These are phyloP conservation scores for Cryphonectria nitschkei DNA, from an alignment of 2,329 filamentous ascomycete genomes.

Conservation along the genomic window DNA sequence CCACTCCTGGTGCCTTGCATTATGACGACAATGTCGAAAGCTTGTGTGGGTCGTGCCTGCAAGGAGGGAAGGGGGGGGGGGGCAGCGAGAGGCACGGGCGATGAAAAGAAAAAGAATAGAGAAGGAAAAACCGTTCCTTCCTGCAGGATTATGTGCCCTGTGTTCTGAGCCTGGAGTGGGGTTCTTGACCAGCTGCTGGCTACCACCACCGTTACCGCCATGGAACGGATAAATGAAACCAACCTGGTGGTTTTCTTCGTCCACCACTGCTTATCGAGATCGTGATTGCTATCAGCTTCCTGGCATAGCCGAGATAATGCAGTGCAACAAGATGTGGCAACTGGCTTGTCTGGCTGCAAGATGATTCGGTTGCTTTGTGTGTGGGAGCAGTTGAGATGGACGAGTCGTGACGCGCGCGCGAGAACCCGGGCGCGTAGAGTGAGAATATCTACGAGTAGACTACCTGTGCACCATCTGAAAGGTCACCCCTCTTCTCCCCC, in stretches of 20 bases:
- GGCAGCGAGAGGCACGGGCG: neutral
- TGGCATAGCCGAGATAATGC: neutral
- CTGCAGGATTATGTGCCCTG: neutral
- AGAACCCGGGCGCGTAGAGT: neutral
- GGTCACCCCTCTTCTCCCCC: too few relatives aligned
- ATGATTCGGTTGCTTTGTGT: neutral
- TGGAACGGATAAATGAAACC: neutral
- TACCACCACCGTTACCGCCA: neutral
- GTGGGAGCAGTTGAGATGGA: too few relatives aligned
- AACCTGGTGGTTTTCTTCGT: neutral
- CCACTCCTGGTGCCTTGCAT: conserved; percentile 5
- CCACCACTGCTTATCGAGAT: neutral
- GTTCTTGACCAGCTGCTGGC: neutral
- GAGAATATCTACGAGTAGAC: neutral
- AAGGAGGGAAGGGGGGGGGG: neutral
- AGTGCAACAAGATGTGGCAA: neutral
- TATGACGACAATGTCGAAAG: conserved; percentile 13
- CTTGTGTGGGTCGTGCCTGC: neutral
- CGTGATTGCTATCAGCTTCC: neutral
- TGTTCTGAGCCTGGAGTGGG: conserved; percentile 3
- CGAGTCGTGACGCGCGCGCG: neutral
- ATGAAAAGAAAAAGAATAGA: neutral
- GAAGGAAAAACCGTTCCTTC: neutral
- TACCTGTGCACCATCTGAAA: neutral
- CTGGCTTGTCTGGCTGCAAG: neutral